Percentiles rank a stretch among this genome's conserved stretches.
phyloP scores from a whole-genome alignment of 805 yeast genomes.

The Brettanomyces custersianus region DNA sequence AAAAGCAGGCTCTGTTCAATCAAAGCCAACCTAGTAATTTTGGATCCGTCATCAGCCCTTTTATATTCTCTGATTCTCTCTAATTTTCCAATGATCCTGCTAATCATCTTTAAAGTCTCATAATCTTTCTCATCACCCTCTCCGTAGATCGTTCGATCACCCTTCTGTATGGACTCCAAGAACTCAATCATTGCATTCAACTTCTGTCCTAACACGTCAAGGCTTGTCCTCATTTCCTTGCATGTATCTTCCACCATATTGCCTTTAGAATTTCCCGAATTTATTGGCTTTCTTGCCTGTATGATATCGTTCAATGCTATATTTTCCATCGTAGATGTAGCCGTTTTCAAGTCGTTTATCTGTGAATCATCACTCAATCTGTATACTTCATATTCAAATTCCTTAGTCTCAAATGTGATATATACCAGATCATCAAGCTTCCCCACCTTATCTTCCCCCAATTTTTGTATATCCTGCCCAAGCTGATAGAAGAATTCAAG shows the following conservation, averaged over 20 bases:
- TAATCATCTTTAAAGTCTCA: slow-evolving; percentile 8
- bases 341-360: neutral
- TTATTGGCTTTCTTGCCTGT: slow-evolving; percentile 1
- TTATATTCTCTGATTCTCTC: slow-evolving; percentile 3
- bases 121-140: slow-evolving; percentile 1
- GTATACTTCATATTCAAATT: neutral
- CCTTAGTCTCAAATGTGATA: neutral
- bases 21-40: neutral
- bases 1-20: neutral
- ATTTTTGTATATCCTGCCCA: no score
- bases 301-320: slow-evolving; percentile 2
- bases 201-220: slow-evolving; percentile 4
- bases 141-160: slow-evolving; percentile 2
- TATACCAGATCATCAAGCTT: neutral
- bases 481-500: no score
- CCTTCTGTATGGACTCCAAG: slow-evolving; percentile 6
- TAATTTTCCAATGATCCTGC: slow-evolving; percentile 7
- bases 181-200: slow-evolving; percentile 7
- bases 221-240: neutral
- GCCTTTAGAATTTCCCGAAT: neutral
- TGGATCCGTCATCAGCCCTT: neutral
- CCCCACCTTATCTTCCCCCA: neutral
- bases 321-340: slow-evolving; percentile 3
- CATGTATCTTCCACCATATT: neutral
- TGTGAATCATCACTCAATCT: neutral